phyloP scores from a whole-genome alignment of 2,329 filamentous ascomycete genomes.

The Scedosporium apiospermum region DNA sequence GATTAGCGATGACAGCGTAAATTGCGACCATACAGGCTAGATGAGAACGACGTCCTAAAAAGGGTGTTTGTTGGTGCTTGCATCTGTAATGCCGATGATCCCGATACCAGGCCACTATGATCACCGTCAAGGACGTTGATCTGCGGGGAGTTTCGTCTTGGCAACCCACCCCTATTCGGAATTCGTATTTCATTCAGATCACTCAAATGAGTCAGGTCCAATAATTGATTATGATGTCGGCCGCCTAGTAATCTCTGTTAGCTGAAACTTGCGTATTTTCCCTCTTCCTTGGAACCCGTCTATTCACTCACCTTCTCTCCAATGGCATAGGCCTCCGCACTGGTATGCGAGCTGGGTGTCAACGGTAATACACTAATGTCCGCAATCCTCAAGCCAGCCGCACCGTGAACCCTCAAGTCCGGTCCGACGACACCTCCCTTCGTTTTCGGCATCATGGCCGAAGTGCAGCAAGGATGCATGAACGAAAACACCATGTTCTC shows the following conservation, averaged over 20 bases:
- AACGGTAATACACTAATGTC: constrained; percentile 17
- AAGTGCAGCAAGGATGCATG: constrained; percentile 31
- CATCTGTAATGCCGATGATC: too few species aligned
- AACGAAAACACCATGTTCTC: constrained; percentile 23
- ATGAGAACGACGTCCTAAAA: too few species aligned
- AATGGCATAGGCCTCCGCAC: constrained; percentile 43
- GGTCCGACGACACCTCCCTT: constrained; percentile 25
- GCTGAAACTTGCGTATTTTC: not conserved
- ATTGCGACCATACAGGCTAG: too few species aligned
- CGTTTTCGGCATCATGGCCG: constrained; percentile 32
- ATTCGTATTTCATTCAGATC: too few species aligned
- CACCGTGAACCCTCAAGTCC: constrained; percentile 23
- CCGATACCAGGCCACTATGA: too few species aligned
- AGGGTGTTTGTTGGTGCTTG: too few species aligned
- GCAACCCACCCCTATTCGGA: too few species aligned
- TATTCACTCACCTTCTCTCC: constrained; percentile 30
- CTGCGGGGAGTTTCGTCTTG: too few species aligned
- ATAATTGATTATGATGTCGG: not conserved
- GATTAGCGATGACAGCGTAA: too few species aligned
- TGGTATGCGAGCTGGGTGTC: constrained; percentile 24
- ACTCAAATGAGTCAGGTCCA: not conserved
- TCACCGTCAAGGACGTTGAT: too few species aligned
- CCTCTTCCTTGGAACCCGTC: not conserved
- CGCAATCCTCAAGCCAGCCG: constrained; percentile 20
- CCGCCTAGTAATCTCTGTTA: not conserved